Base-by-base conservation (phyloP, 768 basidiomycete species). In the Pleurotus sapidus region DNA sequence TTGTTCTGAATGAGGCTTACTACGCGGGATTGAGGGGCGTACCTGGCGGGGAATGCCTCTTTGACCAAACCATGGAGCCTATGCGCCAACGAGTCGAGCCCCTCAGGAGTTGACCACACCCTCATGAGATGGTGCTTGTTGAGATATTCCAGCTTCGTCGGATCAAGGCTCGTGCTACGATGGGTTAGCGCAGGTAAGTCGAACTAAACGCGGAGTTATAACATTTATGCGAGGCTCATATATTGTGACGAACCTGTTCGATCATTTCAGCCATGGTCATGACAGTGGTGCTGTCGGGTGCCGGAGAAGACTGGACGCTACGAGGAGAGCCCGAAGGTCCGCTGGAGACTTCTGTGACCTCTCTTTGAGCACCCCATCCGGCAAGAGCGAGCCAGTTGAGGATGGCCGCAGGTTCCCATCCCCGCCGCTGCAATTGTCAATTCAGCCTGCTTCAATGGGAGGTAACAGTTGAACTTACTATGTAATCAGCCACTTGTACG, bases 381-480 rank as follows among this genome's bases (percentile, higher is more conserved):
- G 93, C 88, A 15, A 98, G 75, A 4, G 93, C 93, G 6, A 98
- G 81, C 88, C 95, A 98, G 65, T 98, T 98, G 23, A 95, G 72
- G 11, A 99, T 70, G 2, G 95, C 93, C 42, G 80, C 80, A 0
- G 94, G 91, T 65, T 98, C 95, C 87, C 93, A 98, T 0, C 94
- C 95, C 46, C 85, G 78, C 63, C 82, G 75, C 95, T 96, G 62
- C 17, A 15, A 8, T 57, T 15, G 2, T 12, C 54, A 30, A 27
- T 2, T 49, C 48, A 24, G 42, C 42, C 48, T 7, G 5, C 48
- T 6, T 24, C 5, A 7, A n/a, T 12, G 6, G 42, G 46, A 23
- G 38, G n/a, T 37, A 6, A 17, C 38, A 23, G 20, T 42, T 6
- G 23, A 3, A 68, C 79, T 54, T 66, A 94, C 95, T 59, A 92